Evolutionary conservation across 352 stramenopile species (phyloP), one percentile per base, ranked within the genome.

Genomic region (Phytophthora crassamura): DNA sequence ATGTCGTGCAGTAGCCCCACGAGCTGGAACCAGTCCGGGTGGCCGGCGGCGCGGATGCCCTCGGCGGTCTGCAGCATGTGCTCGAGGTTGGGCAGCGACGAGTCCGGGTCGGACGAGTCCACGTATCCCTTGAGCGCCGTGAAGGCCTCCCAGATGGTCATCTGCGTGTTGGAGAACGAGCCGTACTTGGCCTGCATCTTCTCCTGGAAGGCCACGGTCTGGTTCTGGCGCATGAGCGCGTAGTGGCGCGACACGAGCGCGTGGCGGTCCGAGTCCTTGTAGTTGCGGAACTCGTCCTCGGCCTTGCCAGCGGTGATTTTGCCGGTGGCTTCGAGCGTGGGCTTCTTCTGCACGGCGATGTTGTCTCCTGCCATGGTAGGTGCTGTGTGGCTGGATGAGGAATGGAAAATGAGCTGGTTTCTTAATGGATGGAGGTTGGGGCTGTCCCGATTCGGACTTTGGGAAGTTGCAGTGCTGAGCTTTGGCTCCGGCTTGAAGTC

Each of bases 61-160:
- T 98, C 94, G 2, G 94, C 94, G 8, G 94, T 98, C 75, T 98
- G 94, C n/a, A 98, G 75, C 67, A 97, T 91, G 80, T 98, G 94
- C 56, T 97, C 80, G 30, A 92, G 72, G 72, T 98, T 98, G 8
- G 94, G 93, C 71, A 92, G 74, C 79, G 74, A 82, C 63, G 83
- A 90, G 74, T 98, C 93, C 39, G 94, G 94, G 74, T 98, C 94
- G 50, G 84, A 97, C 45, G 91, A 94, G 88, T 98, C 94, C 7
- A 98, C 89, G 70, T 98, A 98, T 35, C 86, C 80, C 72, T 94
- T 89, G 45, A 98, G 79, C 46, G 87, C 88, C 12, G 77, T 72
- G 59, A 98, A 98, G 5, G 90, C 90, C 72, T 98, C 91, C 67
- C 90, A 89, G 30, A 98, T 88, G 0, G 90, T 98, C 91, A 98